A percentile compares a stretch with the other conserved stretches of the same genome.
These are phyloP conservation scores for Mycena rebaudengoi DNA, from an alignment of 768 basidiomycete genomes.

Conservation along the genomic window DNA sequence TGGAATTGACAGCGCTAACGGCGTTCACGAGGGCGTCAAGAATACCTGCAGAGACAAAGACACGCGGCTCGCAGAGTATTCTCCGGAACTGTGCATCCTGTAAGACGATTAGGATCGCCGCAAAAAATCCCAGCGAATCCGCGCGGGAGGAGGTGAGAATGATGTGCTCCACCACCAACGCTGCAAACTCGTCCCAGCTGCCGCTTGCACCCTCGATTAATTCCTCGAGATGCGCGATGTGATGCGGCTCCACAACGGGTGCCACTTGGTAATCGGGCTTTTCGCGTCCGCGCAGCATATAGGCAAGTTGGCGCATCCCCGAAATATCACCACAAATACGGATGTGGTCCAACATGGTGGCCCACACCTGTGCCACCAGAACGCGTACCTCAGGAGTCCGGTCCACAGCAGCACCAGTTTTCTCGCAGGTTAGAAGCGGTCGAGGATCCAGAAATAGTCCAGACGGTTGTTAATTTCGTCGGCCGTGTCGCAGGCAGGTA, in stretches of 20 bases:
- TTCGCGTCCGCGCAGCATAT: background rate
- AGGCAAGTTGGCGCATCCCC: background rate
- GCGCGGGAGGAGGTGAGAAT: background rate
- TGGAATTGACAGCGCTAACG: no score
- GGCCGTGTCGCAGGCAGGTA: no score
- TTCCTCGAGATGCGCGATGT: background rate
- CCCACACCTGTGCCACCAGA: constrained; percentile 3
- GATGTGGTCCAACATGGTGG: background rate
- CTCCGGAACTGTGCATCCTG: background rate
- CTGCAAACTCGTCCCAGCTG: background rate
- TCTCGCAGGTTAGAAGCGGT: background rate
- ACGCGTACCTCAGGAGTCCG: constrained; percentile 6
- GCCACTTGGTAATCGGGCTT: background rate
- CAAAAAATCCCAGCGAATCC: background rate
- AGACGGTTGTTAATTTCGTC: constrained; percentile 1
- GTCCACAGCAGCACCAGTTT: background rate
- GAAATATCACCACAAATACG: background rate
- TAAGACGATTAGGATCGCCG: background rate
- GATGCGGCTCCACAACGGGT: background rate
- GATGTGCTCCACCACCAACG: background rate
- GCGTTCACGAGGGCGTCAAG: no score
- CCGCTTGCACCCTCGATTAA: background rate
- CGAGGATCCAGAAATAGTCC: constrained; percentile 4
- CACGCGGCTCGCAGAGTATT: no score
- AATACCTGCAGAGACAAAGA: no score